phyloP scores from a whole-genome alignment of 345 rosid genomes.

The Diplotaxis tenuifolia region DNA sequence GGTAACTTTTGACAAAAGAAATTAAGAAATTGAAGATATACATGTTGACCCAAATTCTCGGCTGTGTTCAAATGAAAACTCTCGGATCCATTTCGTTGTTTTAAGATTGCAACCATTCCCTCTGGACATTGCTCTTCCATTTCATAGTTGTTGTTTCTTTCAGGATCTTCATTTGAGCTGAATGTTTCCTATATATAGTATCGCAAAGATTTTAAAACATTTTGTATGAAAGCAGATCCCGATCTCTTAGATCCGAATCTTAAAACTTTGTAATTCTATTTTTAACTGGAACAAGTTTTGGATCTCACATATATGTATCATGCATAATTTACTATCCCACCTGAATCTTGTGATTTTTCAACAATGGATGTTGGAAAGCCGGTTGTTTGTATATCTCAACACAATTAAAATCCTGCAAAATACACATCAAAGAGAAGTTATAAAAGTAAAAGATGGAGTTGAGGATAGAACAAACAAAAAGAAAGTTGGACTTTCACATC shows the following conservation, averaged over 20 bases:
- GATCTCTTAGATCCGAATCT: background rate
- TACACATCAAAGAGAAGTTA: background rate
- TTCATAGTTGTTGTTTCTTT: background rate
- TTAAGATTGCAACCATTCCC: conserved; percentile 20
- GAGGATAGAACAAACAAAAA: background rate
- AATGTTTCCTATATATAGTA: conserved; percentile 20
- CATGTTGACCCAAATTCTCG: conserved; percentile 10
- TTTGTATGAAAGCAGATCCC: background rate
- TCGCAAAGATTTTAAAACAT: background rate
- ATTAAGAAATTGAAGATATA: background rate
- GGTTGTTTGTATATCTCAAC: conserved; percentile 27
- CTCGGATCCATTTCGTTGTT: conserved; percentile 5
- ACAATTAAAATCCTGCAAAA: conserved; percentile 26
- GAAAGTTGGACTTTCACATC: conserved; percentile 17
- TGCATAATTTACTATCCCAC: background rate
- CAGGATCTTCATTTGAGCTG: background rate
- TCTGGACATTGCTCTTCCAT: conserved; percentile 12
- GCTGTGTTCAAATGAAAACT: conserved; percentile 11
- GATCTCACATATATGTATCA: background rate
- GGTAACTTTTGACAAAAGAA: background rate
- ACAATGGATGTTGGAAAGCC: conserved; percentile 26
- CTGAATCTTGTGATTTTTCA: conserved; percentile 33
- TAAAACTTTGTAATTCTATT: background rate
- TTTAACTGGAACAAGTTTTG: background rate
- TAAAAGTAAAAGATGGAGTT: no score